Conservation (phyloP, 805 yeast species). For the Lipomyces oligophaga region DNA sequence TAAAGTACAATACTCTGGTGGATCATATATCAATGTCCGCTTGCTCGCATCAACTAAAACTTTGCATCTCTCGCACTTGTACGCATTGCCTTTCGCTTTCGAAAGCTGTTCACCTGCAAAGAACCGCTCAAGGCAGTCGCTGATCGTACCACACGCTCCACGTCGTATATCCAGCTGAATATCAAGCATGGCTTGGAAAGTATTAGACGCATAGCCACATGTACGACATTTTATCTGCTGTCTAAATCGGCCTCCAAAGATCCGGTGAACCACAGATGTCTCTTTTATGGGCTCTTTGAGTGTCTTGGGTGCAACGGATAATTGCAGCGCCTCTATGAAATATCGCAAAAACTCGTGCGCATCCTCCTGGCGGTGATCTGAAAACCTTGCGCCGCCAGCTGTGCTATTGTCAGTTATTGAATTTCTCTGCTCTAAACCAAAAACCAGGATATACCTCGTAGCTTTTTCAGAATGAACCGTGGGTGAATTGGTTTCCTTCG, state of each 20-base stretch:
- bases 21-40: slow-evolving; percentile 64
- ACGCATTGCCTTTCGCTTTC: slow-evolving; percentile 65
- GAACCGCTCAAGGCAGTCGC: slow-evolving; percentile 71
- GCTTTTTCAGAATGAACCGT: slow-evolving; percentile 65
- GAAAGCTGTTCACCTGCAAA: slow-evolving; percentile 73
- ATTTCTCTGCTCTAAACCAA: slow-evolving; percentile 51
- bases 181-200: slow-evolving; percentile 92
- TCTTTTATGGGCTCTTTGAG: slow-evolving; percentile 28
- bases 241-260: slow-evolving; percentile 85
- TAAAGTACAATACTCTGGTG: slow-evolving; percentile 83
- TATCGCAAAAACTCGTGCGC: slow-evolving; percentile 80
- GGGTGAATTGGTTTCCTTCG: slow-evolving; percentile 45
- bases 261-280: slow-evolving; percentile 79
- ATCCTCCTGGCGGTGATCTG: slow-evolving; percentile 65
- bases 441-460: slow-evolving; percentile 49
- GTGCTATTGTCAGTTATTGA: background rate
- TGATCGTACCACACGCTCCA: slow-evolving; percentile 46
- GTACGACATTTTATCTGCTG: slow-evolving; percentile 80
- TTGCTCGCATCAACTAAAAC: slow-evolving; percentile 73
- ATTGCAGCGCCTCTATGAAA: slow-evolving; percentile 30
- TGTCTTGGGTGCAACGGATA: slow-evolving; percentile 25
- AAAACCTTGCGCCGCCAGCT: slow-evolving; percentile 21
- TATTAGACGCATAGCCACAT: slow-evolving; percentile 78
- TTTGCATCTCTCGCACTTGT: slow-evolving; percentile 83
- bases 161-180: slow-evolving; percentile 72